Base-by-base conservation (phyloP, 345 rosid species). In the Citrus reticulata region DNA sequence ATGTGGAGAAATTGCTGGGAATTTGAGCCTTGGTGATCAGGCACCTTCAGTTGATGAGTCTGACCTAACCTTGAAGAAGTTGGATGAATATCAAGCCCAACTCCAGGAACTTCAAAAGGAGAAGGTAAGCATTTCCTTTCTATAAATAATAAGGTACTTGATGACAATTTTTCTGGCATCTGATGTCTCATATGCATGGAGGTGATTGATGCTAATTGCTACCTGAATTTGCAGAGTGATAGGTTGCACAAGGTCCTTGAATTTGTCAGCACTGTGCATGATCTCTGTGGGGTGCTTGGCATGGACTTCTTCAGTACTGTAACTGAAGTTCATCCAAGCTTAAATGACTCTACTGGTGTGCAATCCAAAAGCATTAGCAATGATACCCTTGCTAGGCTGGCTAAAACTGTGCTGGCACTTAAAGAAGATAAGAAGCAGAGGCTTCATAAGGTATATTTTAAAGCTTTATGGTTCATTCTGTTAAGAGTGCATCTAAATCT, bases 241-340 rank as follows among this genome's bases (percentile, higher is more conserved):
- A 94, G 97, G 87, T 83, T 96, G 83, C 97, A 81, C 73, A 93
- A 94, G 85, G 98, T 96, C 77, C 92, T 89, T 70, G 99, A 94
- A 72, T 90, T 91, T 78, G 99, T 94, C 72, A 91, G 94, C 83
- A 91, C 89, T n/a, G 97, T 94, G 79, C 99, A 94, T 86, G 98
- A 93, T 86, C 93, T 96, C 66, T 96, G 97, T 78, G 86, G 90
- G 54, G 99, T 91, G 49, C 95, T 96, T 67, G 95, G 95, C 37
- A 86, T 96, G 91, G 99, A 94, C 83, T 94, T 96, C 84, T 86
- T 91, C 76, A 81, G 90, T 70, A 88, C 97, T 5, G 86, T 95
- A 72, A 91, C 91, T 46, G 95, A 92, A 80, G 98, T 94, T 86
- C 98, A 95, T 85, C 97, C 99, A 11, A 95, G 98, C 92, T 90